A percentile compares a stretch with the other conserved stretches of the same genome.
Evolutionary conservation across 1,139 yeast genomes (phyloP).

Genomic region (Hansenula anomala): DNA sequence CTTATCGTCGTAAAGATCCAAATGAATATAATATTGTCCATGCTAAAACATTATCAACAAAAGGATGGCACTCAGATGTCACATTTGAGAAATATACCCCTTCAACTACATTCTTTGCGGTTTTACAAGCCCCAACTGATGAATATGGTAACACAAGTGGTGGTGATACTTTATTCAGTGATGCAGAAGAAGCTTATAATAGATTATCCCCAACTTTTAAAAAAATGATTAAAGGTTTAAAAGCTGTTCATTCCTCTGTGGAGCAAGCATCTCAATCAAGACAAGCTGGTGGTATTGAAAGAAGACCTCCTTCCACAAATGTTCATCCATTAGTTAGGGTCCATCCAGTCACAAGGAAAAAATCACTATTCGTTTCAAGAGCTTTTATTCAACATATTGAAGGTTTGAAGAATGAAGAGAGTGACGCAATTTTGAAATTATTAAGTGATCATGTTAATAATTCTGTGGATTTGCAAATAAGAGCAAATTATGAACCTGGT

Average conservation of each 20-base stretch:
- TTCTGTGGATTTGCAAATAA: conserved; percentile 48
- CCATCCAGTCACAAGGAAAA: conserved; percentile 65
- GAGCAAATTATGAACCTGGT: conserved; percentile 53
- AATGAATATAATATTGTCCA: conserved; percentile 33
- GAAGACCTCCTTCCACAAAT: conserved; percentile 54
- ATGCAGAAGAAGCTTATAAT: conserved; percentile 62
- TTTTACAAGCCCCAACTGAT: conserved; percentile 59
- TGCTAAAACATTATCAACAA: conserved; percentile 31
- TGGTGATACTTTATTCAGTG: conserved; percentile 71
- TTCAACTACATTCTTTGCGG: conserved; percentile 55
- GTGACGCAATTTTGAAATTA: conserved; percentile 49
- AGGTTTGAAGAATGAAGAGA: conserved; percentile 63
- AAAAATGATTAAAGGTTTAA: conserved; percentile 48
- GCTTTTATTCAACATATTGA: conserved; percentile 59
- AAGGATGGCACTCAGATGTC: conserved; percentile 65
- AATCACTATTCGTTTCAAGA: conserved; percentile 53
- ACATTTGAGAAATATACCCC: conserved; percentile 72
- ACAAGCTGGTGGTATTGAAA: conserved; percentile 53
- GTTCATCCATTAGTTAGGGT: conserved; percentile 65
- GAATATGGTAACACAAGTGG: too few species aligned
- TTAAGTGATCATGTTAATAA: conserved; percentile 46
- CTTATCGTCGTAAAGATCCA: conserved; percentile 48
- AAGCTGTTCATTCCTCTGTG: conserved; percentile 62
- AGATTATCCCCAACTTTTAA: conserved; percentile 60
- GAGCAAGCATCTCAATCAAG: conserved; percentile 61